Conservation (phyloP, 306 rosid genomes). For the Rosa chinensis region DNA sequence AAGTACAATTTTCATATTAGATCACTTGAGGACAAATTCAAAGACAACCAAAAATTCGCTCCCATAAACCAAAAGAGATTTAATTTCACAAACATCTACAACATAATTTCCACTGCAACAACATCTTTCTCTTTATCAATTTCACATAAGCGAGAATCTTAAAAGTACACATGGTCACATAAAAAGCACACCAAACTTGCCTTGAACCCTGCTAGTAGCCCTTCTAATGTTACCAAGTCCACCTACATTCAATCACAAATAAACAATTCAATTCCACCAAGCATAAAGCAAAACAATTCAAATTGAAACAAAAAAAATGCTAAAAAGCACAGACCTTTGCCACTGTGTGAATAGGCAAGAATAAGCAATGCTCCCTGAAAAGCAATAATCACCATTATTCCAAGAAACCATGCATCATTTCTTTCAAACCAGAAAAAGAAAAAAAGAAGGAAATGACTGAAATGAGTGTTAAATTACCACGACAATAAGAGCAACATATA, state of each 20-base stretch:
- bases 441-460: background rate
- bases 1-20: background rate
- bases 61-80: too few relatives aligned
- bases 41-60: background rate
- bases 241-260: constrained; percentile 32
- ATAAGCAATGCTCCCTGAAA: constrained; percentile 52
- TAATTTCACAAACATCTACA: background rate
- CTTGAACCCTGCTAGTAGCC: constrained; percentile 57
- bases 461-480: constrained; percentile 26
- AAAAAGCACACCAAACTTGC: constrained; percentile 17
- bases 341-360: constrained; percentile 44
- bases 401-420: background rate
- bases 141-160: background rate
- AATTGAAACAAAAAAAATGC: constrained; percentile 18
- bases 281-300: background rate
- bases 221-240: constrained; percentile 31
- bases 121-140: background rate
- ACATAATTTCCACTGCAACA: background rate
- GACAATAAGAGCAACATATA: constrained; percentile 42
- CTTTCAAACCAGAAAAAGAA: background rate
- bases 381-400: background rate
- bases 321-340: constrained; percentile 34
- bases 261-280: background rate
- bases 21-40: background rate
- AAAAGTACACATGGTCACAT: background rate